Evolutionary conservation across 1,284 basidiomycete genomes (phyloP).

Genomic region (Cryptococcus sp.): DNA sequence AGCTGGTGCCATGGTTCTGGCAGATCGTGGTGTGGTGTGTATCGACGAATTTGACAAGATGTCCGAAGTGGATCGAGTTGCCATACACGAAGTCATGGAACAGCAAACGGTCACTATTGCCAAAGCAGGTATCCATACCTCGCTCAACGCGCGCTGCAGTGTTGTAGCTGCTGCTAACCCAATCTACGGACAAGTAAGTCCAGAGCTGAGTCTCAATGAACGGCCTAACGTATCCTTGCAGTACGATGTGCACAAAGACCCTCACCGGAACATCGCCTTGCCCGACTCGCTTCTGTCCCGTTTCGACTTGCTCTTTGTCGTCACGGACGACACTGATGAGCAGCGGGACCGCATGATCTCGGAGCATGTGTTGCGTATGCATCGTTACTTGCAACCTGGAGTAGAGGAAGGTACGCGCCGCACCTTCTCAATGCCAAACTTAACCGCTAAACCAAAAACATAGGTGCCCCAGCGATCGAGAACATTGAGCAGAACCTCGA

Average conservation of each 20-base stretch:
- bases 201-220: neutral
- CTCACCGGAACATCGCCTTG: conserved; percentile 96
- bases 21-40: conserved; percentile 98
- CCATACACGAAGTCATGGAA: conserved; percentile 99
- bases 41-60: conserved; percentile 99
- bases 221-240: conserved; percentile 48
- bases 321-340: conserved; percentile 98
- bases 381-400: conserved; percentile 93
- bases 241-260: conserved; percentile 99
- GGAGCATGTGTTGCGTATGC: conserved; percentile 97
- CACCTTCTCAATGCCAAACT: neutral
- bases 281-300: conserved; percentile 97
- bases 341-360: conserved; percentile 90
- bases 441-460: neutral
- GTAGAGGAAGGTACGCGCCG: conserved; percentile 79
- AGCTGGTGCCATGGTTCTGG: conserved; percentile 99
- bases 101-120: conserved; percentile 99
- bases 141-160: conserved; percentile 94
- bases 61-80: conserved; percentile 98
- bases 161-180: conserved; percentile 98
- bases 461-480: conserved; percentile 74
- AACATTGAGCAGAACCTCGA: conserved; percentile 82
- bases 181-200: conserved; percentile 88
- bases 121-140: conserved; percentile 98
- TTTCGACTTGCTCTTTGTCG: conserved; percentile 98